Percentiles rank a stretch among this genome's conserved stretches.
These are phyloP conservation scores for Aspergillus fijiensis DNA, from an alignment of 2,329 filamentous ascomycete genomes.

Conservation along the genomic window DNA sequence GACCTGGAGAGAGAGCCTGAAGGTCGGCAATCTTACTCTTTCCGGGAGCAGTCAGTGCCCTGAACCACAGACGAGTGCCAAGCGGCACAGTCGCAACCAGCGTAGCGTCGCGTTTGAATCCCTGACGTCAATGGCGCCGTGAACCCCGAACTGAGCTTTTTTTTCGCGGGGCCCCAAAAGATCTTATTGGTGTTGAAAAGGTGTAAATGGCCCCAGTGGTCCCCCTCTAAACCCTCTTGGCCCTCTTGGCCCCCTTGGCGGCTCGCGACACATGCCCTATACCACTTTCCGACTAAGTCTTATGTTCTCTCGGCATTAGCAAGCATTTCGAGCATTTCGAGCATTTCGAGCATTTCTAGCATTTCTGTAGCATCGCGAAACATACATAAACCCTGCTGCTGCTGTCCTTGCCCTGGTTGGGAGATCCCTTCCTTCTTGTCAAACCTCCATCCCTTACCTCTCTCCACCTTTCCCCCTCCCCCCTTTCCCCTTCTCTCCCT, in stretches of 20 bases:
- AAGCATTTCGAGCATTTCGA: no score
- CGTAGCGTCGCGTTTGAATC: neutral
- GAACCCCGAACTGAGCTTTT: neutral
- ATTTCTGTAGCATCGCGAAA: neutral
- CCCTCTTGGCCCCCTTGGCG: neutral
- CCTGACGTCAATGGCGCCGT: neutral
- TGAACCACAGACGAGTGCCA: neutral
- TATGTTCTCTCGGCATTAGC: neutral
- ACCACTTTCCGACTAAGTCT: neutral
- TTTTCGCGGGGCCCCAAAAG: neutral
- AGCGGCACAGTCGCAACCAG: neutral
- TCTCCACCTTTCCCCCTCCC: neutral
- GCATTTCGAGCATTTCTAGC: no score
- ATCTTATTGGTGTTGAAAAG: neutral
- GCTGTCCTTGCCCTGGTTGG: neutral
- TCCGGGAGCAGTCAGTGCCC: neutral
- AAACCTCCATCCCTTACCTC: neutral
- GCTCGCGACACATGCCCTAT: neutral
- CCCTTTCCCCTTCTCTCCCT: no score
- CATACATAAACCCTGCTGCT: neutral
- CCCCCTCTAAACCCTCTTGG: neutral
- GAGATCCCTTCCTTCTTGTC: neutral
- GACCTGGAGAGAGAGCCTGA: neutral
- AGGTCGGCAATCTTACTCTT: neutral
- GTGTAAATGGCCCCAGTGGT: neutral